Evolutionary conservation across 306 rosid genomes (phyloP), one percentile per base, ranked within the genome.

Genomic region (Gleditsia sinensis): DNA sequence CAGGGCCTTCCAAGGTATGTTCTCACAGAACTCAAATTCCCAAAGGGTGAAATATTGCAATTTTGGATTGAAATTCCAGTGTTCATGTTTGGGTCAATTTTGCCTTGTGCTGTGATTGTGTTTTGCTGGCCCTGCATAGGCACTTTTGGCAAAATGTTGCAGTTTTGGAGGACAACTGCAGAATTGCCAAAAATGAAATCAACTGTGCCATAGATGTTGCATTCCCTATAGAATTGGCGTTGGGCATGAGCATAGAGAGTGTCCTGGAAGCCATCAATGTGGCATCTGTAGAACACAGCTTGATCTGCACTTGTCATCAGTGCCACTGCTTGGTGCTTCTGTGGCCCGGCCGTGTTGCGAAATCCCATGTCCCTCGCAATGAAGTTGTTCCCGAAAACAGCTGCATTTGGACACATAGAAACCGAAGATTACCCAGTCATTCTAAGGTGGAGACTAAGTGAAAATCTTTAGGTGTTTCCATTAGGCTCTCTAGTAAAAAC

Each of bases 1-100:
- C 98, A 88, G 0, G 96, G 97, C 59, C 96, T 85, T 21, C 96
- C 98, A 9, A 93, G 88, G 77, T 81, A 93, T 19, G 95, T 90
- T 36, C 62, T 8, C n/a, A 88, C 87, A 0, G 82, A 46, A 34
- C 85, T 81, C 53, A 88, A 68, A 79, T 90, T 4, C 10, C 86
- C 96, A 13, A 23, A 82, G 3, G 96, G 91, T 36, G 43, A 36
- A 57, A 93, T 80, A 19, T 10, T 78, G 71, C 89, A 88, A 49
- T 80, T 77, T 6, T 90, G 96, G 10, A 90, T 81, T 9, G 93
- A 78, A 36, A 84, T 84, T 32, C 96, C 98, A 0, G 95, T 93
- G 81, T 87, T 88, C 80, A 88, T 89, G 46, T 88, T 88, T 0
- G 98, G 97, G 45, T 93, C 98, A 10, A 71, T 25, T 63, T 86